Evolutionary conservation across 306 rosid genomes (phyloP), one percentile per base, ranked within the genome.

Genomic region (Dryas octopetala): DNA sequence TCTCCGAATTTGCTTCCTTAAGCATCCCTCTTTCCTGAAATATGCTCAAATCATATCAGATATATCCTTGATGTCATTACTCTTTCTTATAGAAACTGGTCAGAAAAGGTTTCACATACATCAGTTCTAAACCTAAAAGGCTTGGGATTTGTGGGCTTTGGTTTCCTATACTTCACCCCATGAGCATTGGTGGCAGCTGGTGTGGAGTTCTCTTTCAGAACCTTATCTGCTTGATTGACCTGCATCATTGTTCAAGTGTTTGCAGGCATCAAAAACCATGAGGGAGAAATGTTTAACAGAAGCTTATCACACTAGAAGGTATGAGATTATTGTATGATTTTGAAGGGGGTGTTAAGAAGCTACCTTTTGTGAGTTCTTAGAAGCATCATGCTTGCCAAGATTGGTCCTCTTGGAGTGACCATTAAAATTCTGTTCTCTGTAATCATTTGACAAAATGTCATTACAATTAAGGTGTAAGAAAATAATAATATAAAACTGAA

Each of bases 61-160:
- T 65, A 62, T 23, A 77, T 62, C 54, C 40, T 5, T 11, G 45
- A 51, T 12, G 41, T 55, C 47, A 41, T 12, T 23, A 9, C 5
- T 8, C 54, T 49, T 41, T 17, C 16, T 55, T 16, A 64, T 40
- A 40, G 60, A 74, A 69, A 66, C 53, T 68, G 68, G 63, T 70
- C 57, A 53, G 70, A 69, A 80, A 59, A 78, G n/a, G 69, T 57
- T 55, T 65, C 74, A 77, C 91, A 79, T 80, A 95, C 99, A 88
- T 92, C 90, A 66, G 99, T 95, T 95, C 97, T 86, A 77, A 95
- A 84, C 89, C 91, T 90, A 81, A 95, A 92, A 55, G 99, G 97
- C 83, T 89, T 95, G 46, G 99, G 99, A 79, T 92, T 84, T 70
- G 99, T 92, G 19, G 93, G 79, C 91, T 84, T 92, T 77, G 90